A percentile compares a stretch with the other conserved stretches of the same genome.
These are phyloP conservation scores for Polytrichum commune DNA, from an alignment of 225 moss, liverwort and hornwort species.

Conservation along the genomic window DNA sequence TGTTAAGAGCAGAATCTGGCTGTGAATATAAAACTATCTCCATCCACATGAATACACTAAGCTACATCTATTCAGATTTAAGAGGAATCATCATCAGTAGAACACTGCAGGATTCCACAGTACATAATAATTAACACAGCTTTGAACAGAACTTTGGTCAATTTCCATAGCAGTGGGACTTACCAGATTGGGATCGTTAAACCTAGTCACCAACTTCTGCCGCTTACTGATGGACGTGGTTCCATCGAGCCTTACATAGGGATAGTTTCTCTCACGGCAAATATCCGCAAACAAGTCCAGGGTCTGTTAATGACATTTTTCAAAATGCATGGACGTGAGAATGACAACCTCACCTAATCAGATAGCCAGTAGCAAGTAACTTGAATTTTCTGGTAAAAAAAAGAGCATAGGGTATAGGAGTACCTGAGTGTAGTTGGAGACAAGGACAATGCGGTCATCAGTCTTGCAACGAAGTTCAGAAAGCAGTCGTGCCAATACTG, in stretches of 20 bases:
- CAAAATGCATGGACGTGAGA: no score
- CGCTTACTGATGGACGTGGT: constrained; percentile 85
- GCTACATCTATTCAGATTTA: no score
- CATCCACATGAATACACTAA: no score
- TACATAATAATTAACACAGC: no score
- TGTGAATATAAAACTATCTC: no score
- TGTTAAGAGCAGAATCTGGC: background rate
- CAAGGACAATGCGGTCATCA: constrained; percentile 94
- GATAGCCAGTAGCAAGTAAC: background rate
- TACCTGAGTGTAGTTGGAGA: constrained; percentile 98
- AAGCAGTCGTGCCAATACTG: constrained; percentile 79
- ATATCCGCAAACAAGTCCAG: constrained; percentile 93
- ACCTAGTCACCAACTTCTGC: constrained; percentile 88
- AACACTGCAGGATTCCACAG: no score
- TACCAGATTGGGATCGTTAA: constrained; percentile 86
- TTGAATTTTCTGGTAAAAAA: background rate
- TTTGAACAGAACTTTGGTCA: background rate
- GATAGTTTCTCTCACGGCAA: constrained; percentile 85
- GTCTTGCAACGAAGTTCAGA: constrained; percentile 88
- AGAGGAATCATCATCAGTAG: no score
- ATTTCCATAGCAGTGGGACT: background rate
- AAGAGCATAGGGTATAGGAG: constrained; percentile 1
- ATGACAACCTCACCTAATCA: background rate
- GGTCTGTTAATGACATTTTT: constrained; percentile 47
- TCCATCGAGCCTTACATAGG: constrained; percentile 89